These are phyloP conservation scores for Lablab purpureus DNA, from an alignment of 306 rosid species.

Conservation along the genomic window DNA sequence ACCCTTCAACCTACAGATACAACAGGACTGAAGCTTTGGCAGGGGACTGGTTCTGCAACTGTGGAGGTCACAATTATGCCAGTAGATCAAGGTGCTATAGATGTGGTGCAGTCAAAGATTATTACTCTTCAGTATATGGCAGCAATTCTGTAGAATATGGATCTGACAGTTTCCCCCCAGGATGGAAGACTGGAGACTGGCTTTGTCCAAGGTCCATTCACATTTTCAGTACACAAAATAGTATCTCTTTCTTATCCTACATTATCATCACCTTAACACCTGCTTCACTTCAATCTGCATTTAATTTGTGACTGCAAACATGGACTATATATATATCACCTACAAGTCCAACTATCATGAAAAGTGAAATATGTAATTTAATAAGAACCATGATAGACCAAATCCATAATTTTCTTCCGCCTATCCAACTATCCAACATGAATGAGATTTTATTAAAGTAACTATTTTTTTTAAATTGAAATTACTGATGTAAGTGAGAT, in stretches of 20 bases:
- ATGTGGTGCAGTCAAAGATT: slow-evolving; percentile 68
- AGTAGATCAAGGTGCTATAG: slow-evolving; percentile 78
- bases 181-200: slow-evolving; percentile 99
- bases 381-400: too few species aligned
- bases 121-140: slow-evolving; percentile 57
- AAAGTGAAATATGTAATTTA: slow-evolving; percentile 23
- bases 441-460: too few species aligned
- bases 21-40: slow-evolving; percentile 77
- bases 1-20: slow-evolving; percentile 69
- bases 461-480: too few species aligned
- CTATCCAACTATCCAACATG: too few species aligned
- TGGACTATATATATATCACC: too few species aligned
- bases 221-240: slow-evolving; percentile 17
- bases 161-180: slow-evolving; percentile 74
- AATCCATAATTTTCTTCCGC: too few species aligned
- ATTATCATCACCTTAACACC: neutral
- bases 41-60: slow-evolving; percentile 95
- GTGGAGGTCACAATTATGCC: slow-evolving; percentile 94
- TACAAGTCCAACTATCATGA: slow-evolving; percentile 3
- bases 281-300: neutral
- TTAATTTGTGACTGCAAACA: neutral
- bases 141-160: slow-evolving; percentile 59
- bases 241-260: neutral
- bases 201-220: slow-evolving; percentile 72
- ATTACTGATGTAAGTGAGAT: too few species aligned